A percentile compares a stretch with the other conserved stretches of the same genome.
Evolutionary conservation across 257 asterid genomes (phyloP).

Genomic region (Nicotiana knightiana): DNA sequence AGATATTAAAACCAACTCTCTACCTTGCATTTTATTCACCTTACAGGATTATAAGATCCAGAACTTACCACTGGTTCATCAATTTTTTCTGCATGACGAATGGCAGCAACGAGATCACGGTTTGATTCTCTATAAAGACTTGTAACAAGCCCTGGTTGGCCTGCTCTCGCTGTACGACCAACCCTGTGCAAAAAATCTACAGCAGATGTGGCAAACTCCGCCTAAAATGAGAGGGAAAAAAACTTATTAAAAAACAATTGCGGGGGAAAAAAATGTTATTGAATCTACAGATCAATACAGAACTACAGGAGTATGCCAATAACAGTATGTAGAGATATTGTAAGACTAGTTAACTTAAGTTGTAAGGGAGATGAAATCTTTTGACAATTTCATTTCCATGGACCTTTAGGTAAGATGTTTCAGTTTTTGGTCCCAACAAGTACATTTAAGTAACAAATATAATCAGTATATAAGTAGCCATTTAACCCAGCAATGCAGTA

Average conservation of each 20-base stretch:
- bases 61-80: conserved; percentile 73
- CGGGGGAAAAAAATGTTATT: background rate
- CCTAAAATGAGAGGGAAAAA: conserved; percentile 33
- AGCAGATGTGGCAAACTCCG: conserved; percentile 89
- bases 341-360: background rate
- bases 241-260: background rate
- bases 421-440: background rate
- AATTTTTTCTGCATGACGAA: conserved; percentile 69
- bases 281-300: background rate
- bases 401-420: background rate
- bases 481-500: background rate
- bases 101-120: conserved; percentile 80
- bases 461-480: background rate
- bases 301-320: background rate
- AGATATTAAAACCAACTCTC: background rate
- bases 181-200: conserved; percentile 97
- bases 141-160: conserved; percentile 83
- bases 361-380: background rate
- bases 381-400: background rate
- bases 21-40: background rate
- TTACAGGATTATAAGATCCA: background rate
- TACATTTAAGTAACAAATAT: background rate
- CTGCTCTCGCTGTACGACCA: conserved; percentile 97
- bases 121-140: conserved; percentile 62
- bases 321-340: background rate